Evolutionary conservation across 2,329 filamentous ascomycete genomes (phyloP), one percentile per base, ranked within the genome.

Genomic region (Lachnellula occidentalis): DNA sequence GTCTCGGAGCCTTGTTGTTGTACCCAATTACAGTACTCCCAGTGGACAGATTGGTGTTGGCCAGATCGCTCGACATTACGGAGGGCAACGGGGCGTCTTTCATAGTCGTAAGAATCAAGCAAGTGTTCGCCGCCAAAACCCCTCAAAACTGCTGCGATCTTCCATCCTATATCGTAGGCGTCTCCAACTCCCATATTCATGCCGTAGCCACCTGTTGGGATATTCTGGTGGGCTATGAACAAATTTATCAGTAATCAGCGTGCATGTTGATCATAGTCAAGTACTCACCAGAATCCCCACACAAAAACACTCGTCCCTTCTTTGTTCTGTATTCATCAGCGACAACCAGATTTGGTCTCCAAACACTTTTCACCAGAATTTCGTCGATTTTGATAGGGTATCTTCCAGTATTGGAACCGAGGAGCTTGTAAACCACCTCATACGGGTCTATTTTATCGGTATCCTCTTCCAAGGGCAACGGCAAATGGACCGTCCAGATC

Each of bases 101-200:
- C 67, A 14, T 45, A 21, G 21, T 64, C 62, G 34, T 69, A 69
- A 4, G 66, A 65, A 3, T 45, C 45, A 2, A 69, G 46, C 2
- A 68, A 56, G 3, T 46, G 39, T 9, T 50, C 48, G 2, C 58
- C 57, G 1, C 54, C 61, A 34, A 55, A 58, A 2, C 53, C 58
- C 9, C 61, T 60, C 41, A 66, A 45, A 2, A 67, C 56, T 1
- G 65, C 62, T 4, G 63, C 65, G 2, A 71, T 58, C 34, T 66
- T 67, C 69, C 69, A 71, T 5, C 59, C 64, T 1, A 70, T 42
- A 47, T 65, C 64, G 24, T 68, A 56, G 12, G 65, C 64, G 45
- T 71, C 69, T 2, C 63, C 64, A 8, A 70, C 60, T 2, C 66
- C 69, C 2, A 61, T 68, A 55, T 71, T 71, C 64, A 71, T 66